Evolutionary conservation across 148 eudicot genomes (phyloP).

Genomic region (Rheum nobile): DNA sequence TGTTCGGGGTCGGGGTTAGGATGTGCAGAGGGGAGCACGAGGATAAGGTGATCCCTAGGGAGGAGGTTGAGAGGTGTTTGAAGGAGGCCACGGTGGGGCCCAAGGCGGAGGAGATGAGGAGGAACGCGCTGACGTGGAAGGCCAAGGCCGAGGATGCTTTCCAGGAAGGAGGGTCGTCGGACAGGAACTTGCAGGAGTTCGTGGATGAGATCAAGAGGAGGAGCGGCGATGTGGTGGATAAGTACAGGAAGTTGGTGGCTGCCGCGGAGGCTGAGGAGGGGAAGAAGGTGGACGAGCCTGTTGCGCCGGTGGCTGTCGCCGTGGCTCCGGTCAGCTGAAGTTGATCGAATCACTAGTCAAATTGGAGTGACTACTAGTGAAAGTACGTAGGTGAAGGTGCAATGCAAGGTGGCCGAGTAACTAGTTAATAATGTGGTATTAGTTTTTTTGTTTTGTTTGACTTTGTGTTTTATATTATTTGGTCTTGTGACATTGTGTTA

Average conservation of each 20-base stretch:
- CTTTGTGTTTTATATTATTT: background rate
- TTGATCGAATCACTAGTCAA: background rate
- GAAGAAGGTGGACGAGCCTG: background rate
- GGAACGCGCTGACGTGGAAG: conserved; percentile 54
- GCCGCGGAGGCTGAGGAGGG: background rate
- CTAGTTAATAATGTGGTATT: background rate
- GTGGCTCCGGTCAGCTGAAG: background rate
- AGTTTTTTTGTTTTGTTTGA: background rate
- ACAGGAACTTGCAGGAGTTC: conserved; percentile 35
- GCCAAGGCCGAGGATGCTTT: conserved; percentile 46
- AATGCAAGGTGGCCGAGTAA: background rate
- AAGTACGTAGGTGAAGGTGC: background rate
- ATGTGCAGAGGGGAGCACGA: conserved; percentile 64
- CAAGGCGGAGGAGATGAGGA: conserved; percentile 42
- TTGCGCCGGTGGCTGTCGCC: background rate
- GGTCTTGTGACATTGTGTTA: background rate
- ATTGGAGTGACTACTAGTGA: too few species aligned
- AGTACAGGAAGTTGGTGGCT: background rate
- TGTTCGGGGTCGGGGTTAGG: conserved; percentile 38
- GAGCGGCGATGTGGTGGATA: conserved; percentile 15
- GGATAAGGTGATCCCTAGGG: conserved; percentile 30
- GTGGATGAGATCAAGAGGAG: conserved; percentile 38
- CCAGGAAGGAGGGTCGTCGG: conserved; percentile 64
- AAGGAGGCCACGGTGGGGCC: conserved; percentile 38
- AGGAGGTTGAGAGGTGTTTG: conserved; percentile 50